Percentiles rank a stretch among this genome's conserved stretches.
phyloP scores from a whole-genome alignment of 257 asterid genomes.

The Solanum piurae region DNA sequence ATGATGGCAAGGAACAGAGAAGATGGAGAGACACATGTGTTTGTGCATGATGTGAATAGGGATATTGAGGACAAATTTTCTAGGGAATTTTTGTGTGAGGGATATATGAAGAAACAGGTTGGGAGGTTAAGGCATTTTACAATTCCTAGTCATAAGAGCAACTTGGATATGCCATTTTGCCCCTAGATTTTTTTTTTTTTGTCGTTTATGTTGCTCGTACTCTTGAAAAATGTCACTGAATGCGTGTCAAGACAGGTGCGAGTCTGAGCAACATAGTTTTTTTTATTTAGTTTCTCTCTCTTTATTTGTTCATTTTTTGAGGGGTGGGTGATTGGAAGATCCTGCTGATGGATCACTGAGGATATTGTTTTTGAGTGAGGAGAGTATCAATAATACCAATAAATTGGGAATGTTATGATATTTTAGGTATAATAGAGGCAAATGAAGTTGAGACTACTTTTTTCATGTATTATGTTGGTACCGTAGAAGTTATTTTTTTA shows the following conservation, averaged over 20 bases:
- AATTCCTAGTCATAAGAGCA: conserved; percentile 51
- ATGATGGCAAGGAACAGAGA: conserved; percentile 76
- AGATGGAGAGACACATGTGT: conserved; percentile 48
- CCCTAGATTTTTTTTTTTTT: not conserved
- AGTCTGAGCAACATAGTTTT: not conserved
- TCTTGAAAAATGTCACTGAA: not conserved
- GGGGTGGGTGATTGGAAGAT: not conserved
- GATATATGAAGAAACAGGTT: conserved; percentile 63
- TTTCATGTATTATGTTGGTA: not conserved
- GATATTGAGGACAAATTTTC: conserved; percentile 72
- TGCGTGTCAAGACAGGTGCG: not conserved
- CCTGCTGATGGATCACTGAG: not conserved
- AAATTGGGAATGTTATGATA: not conserved
- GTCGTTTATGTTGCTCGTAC: not conserved
- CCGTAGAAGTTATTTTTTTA: not conserved
- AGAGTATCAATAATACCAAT: not conserved
- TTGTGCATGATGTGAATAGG: conserved; percentile 90
- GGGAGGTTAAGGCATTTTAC: conserved; percentile 80
- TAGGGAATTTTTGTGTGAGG: conserved; percentile 57
- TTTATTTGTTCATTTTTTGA: not conserved
- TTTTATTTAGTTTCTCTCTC: not conserved
- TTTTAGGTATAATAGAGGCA: not conserved
- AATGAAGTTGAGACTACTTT: not conserved
- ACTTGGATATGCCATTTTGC: conserved; percentile 55
- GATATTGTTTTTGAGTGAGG: not conserved